A percentile compares a stretch with the other conserved stretches of the same genome.
Evolutionary conservation across 2,329 filamentous ascomycete genomes (phyloP).

Genomic region (Trichoderma sp.): DNA sequence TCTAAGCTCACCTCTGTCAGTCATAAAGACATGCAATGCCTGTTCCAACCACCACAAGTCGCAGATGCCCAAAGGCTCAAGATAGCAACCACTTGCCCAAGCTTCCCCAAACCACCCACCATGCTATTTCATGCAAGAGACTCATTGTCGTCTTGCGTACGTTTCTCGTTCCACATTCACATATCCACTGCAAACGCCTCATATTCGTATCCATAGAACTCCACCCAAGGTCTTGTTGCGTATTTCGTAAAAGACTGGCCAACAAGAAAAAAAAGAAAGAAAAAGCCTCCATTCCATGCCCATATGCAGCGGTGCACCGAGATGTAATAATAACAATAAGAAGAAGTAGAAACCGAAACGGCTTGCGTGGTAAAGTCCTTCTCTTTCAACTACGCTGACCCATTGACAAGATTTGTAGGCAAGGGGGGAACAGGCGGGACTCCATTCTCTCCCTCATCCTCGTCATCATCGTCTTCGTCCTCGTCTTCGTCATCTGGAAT

Average conservation of each 20-base stretch:
- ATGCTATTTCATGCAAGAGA: not conserved
- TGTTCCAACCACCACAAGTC: not conserved
- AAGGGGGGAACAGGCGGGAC: constrained; percentile 45
- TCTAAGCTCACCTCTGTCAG: not conserved
- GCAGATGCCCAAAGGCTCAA: not conserved
- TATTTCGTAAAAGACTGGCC: not conserved
- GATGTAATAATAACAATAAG: not conserved
- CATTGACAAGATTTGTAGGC: constrained; percentile 34
- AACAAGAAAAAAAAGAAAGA: not conserved
- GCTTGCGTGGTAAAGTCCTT: not conserved
- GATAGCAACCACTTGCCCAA: not conserved
- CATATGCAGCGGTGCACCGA: constrained; percentile 4
- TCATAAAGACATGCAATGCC: not conserved
- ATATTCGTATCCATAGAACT: constrained; percentile 8
- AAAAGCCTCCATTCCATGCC: not conserved
- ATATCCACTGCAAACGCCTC: constrained; percentile 6
- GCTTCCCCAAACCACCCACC: not conserved
- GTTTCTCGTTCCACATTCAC: not conserved
- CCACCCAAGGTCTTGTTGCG: not conserved
- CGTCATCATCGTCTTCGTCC: constrained; percentile 46
- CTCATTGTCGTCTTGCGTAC: not conserved
- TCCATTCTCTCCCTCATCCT: constrained; percentile 11
- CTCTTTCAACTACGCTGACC: constrained; percentile 28
- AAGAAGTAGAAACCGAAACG: not conserved
- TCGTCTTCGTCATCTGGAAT: constrained; percentile 62